Evolutionary conservation across 768 basidiomycete genomes (phyloP), one percentile per base, ranked within the genome.

Genomic region (Naganishia kalamii): DNA sequence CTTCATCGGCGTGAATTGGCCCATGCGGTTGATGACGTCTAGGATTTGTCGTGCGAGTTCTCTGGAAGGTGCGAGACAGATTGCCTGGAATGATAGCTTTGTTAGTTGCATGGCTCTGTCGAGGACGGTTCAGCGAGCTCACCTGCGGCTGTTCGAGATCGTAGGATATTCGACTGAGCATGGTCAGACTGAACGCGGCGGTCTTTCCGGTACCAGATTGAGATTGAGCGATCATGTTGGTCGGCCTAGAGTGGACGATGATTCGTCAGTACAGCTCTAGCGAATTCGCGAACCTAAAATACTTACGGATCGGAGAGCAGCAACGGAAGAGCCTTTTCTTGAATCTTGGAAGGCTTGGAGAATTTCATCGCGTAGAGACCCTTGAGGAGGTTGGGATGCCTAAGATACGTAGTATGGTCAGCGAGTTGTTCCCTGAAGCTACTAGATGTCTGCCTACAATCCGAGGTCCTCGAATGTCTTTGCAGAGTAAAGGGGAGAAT

Each of bases 141-240:
- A 90, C 92, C 80, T 97, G 94, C 25, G 92, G 88, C 68, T 87
- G 87, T 69, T 88, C 84, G 48, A 86, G 81, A 23, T 84, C 82
- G 71, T 88, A 93, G 79, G 97, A 91, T 50, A 98, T 84, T 43
- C 94, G 86, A 75, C 89, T 92, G 17, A 98, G 84, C 93, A 99
- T 98, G 12, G 94, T 93, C 52, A 99, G 82, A 13, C 92, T 90
- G 77, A 99, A 99, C 11, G 96, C 96, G 4, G 96, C 96, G 2
- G 96, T 98, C 81, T 99, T 99, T 52, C 96, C 96, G 10, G 96
- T 99, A 41, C 96, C 96, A 35, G 96, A 98, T 74, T 99, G 96
- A 59, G 93, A 98, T 80, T 99, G 96, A 19, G 92, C 96, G 75
- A 98, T 98, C 88, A 98, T 93, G 79, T 98, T 98, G 60, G 87